Percentiles rank a stretch among this genome's conserved stretches.
Evolutionary conservation across 768 basidiomycete species (phyloP).

Genomic region (Mrakia hoshinonis): DNA sequence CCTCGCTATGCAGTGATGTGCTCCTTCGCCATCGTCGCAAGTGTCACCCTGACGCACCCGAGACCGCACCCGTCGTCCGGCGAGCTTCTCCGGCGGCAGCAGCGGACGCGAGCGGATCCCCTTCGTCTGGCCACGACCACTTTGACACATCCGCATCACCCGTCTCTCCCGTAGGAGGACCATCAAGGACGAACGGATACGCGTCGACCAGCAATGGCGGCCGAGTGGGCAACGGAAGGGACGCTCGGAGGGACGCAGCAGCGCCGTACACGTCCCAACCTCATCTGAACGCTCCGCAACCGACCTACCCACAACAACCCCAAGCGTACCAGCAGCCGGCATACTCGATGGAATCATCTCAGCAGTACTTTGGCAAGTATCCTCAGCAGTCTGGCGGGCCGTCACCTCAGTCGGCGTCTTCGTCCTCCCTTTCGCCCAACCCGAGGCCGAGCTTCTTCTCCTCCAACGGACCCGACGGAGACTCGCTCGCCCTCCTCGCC

Average conservation of each 20-base stretch:
- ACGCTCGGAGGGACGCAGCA: slow-evolving; percentile 5
- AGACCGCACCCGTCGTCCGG: background rate
- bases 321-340: no score
- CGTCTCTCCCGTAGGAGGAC: background rate
- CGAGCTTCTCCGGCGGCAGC: background rate
- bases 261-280: background rate
- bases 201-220: no score
- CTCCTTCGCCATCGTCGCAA: slow-evolving; percentile 11
- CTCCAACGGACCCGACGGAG: background rate
- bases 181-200: background rate
- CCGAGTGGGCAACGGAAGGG: background rate
- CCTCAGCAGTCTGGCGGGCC: background rate
- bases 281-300: background rate
- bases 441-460: background rate
- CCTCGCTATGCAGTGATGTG: slow-evolving; percentile 6
- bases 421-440: background rate
- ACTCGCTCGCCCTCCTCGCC: background rate
- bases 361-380: background rate
- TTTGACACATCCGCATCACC: background rate
- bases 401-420: background rate
- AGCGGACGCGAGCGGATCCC: background rate
- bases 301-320: background rate
- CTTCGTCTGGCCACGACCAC: background rate
- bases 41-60: slow-evolving; percentile 16
- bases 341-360: no score